A percentile compares a stretch with the other conserved stretches of the same genome.
Evolutionary conservation across 177 flowering plant genomes (phyloP).

Genomic region (Vitis hybrid): DNA sequence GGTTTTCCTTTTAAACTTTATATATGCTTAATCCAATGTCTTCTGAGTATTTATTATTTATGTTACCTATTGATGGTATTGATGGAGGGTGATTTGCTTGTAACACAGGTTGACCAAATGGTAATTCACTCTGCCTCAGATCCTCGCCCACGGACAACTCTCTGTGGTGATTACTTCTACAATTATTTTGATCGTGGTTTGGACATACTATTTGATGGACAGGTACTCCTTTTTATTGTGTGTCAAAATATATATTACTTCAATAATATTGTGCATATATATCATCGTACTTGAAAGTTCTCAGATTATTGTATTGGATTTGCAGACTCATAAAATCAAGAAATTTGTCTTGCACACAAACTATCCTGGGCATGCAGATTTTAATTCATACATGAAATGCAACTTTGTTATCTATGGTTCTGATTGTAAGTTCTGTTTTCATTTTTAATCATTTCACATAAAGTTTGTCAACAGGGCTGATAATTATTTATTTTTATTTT

Average conservation of each 20-base stretch:
- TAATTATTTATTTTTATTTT: slow-evolving; percentile 1
- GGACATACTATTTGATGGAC: slow-evolving; percentile 96
- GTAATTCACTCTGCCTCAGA: slow-evolving; percentile 96
- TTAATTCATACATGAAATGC: slow-evolving; percentile 94
- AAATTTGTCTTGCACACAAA: slow-evolving; percentile 96
- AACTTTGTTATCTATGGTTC: slow-evolving; percentile 71
- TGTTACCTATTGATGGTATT: background rate
- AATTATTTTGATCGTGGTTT: slow-evolving; percentile 91
- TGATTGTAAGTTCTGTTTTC: slow-evolving; percentile 35
- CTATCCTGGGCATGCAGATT: slow-evolving; percentile 97
- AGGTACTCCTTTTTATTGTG: slow-evolving; percentile 40
- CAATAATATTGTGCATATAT: background rate
- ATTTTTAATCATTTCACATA: background rate
- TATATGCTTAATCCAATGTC: too few species aligned
- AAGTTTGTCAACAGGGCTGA: background rate
- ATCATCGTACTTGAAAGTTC: background rate
- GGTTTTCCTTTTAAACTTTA: too few species aligned
- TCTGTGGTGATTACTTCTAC: slow-evolving; percentile 94
- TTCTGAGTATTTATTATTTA: too few species aligned
- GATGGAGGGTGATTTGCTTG: slow-evolving; percentile 6
- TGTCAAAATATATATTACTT: background rate
- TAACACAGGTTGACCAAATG: slow-evolving; percentile 91
- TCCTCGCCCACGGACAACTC: slow-evolving; percentile 82
- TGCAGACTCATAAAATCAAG: slow-evolving; percentile 93
- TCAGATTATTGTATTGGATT: slow-evolving; percentile 13